Base-by-base conservation (phyloP, 768 basidiomycete genomes). In the Pholiota microspora region DNA sequence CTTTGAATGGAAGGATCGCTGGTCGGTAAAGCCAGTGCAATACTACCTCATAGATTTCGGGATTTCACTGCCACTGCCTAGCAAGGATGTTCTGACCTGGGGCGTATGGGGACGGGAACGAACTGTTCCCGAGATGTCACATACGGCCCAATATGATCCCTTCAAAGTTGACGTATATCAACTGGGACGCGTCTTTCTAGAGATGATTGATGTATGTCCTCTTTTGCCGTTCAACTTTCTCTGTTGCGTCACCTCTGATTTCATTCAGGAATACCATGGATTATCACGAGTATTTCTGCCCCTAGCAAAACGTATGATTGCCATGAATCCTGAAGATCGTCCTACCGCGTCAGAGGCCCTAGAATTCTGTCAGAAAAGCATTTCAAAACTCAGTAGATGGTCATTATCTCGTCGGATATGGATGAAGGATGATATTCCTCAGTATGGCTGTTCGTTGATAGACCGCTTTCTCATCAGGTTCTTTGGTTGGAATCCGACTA, bases 41-140 rank as follows among this genome's bases (percentile, higher is more conserved):
- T 69, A 69, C 36, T 68, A 63, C 31, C 58, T 68, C 49, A 69
- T 69, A 21, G 68, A 71, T 29, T 69, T 68, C 44, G 65, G 61
- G 1, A 28, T 67, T 7, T 64, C 65, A 1, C 2, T 15, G 7
- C 34, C 25, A 7, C 55, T 34, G 16, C 3, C 36, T 0, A 32
- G 31, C 4, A 54, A 54, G 13, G 42, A 54, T 18, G 53, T 38
- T 4, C 21, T 29, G 7, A 56, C 49, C 10, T 5, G 36, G 1
- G 59, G 62, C 0, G 9, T 51, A 1, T 48, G 42, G 35, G 66
- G 65, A 0, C 67, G 67, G 45, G 67, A 67, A 29, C 34, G 36
- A 12, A 59, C 61, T 7, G 67, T 64, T n/a, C 69, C 71, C 0
- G 69, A 72, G 54, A 50, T 67, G 28, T 62, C 59, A 8, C 8